Conservation (phyloP, 768 basidiomycete species). For the Boletus barrowsii region DNA sequence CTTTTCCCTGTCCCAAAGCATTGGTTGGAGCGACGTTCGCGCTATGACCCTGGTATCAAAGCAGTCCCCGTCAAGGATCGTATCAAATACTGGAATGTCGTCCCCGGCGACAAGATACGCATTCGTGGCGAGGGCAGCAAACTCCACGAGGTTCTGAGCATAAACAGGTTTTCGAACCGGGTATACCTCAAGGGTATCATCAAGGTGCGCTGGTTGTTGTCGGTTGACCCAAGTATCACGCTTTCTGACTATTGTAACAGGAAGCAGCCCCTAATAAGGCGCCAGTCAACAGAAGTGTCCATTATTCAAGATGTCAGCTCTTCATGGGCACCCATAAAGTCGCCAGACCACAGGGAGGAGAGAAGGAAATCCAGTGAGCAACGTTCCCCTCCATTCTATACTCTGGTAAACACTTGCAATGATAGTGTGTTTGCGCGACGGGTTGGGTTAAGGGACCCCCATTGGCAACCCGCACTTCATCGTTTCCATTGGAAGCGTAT, state of each 20-base stretch:
- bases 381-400: background rate
- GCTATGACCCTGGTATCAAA: conserved; percentile 44
- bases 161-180: conserved; percentile 71
- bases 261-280: conserved; percentile 21
- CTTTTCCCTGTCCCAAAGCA: conserved; percentile 58
- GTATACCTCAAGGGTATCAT: conserved; percentile 51
- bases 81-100: conserved; percentile 85
- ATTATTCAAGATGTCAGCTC: conserved; percentile 80
- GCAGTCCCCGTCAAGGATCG: conserved; percentile 62
- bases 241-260: conserved; percentile 11
- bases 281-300: conserved; percentile 41
- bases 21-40: conserved; percentile 44
- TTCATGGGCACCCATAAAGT: conserved; percentile 61
- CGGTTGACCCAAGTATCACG: background rate
- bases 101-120: conserved; percentile 78
- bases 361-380: conserved; percentile 46
- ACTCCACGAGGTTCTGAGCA: conserved; percentile 67
- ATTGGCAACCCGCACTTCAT: conserved; percentile 52
- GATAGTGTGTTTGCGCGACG: conserved; percentile 76
- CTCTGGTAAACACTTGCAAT: background rate
- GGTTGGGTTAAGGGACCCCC: conserved; percentile 55
- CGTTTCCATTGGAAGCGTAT: conserved; percentile 73
- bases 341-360: conserved; percentile 30
- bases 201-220: conserved; percentile 23
- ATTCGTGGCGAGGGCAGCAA: conserved; percentile 61